Evolutionary conservation across 768 basidiomycete genomes (phyloP), one percentile per base, ranked within the genome.

Genomic region (Fomitopsis pulvina): DNA sequence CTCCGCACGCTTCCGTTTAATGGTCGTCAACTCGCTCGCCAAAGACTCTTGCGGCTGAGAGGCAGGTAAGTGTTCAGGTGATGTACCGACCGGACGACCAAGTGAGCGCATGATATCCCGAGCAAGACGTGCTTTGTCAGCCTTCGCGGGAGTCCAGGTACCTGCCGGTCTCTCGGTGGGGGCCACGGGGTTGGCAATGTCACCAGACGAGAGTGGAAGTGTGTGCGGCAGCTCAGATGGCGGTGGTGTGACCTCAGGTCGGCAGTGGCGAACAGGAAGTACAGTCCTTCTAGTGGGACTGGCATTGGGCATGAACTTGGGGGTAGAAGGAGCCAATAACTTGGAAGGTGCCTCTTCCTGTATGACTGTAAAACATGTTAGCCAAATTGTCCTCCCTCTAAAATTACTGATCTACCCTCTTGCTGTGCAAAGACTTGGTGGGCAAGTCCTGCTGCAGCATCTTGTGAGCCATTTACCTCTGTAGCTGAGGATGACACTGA

Each of bases 91-190:
- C 21, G 56, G 52, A 40, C 53, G 52, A 16, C 75, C 74, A 3
- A 85, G 68, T 6, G 80, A 77, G 39, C 70, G 71, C 20, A 85
- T 54, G 40, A 85, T 67, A 60, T 83, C 80, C 39, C 67, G 72
- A 2, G 83, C 82, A 24, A 85, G 68, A 38, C 68, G 70, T 41
- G 64, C 73, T 54, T 68, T 76, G 58, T 80, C 70, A 5, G 76
- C 79, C 25, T 77, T 63, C 28, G 58, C 52, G 22, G 74, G 73
- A 4, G 68, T 66, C 45, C 45, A 43, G 25, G 51, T 34, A 37
- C 43, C 45, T 24, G 26, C 20, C 12, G 48, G 32, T n/a, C 26
- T 37, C 4, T 37, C 30, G n/a, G 29, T 5, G 24, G 30, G 7
- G 7, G 45, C 26, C 9, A 12, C 16, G 29, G 25, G 26, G 21